Conservation (phyloP, 176 grass and related monocot genomes). For the Hsuehochloa calcarea region DNA sequence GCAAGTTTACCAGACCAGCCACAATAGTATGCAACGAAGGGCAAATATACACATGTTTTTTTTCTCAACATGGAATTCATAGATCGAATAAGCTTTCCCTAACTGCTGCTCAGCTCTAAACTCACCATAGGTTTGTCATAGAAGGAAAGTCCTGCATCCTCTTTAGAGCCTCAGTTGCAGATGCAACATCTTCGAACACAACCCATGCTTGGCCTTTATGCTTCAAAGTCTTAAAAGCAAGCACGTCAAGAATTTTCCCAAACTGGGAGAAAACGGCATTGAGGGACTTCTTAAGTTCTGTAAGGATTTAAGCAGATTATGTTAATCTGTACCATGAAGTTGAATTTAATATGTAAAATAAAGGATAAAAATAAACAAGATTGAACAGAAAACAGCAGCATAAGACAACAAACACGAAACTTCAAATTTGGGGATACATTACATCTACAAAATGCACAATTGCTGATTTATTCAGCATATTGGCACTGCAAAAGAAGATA, state of each 20-base stretch:
- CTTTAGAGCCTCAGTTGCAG: constrained; percentile 86
- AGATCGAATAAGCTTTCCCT: not conserved
- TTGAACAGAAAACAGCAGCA: not conserved
- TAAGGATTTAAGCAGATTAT: constrained; percentile 21
- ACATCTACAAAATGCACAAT: not conserved
- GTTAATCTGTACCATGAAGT: not conserved
- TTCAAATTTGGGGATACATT: not conserved
- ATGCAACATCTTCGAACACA: constrained; percentile 85
- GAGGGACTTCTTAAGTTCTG: constrained; percentile 97
- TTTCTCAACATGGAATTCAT: not conserved
- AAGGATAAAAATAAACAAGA: not conserved
- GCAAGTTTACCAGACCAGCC: not conserved
- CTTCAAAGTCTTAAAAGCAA: constrained; percentile 97
- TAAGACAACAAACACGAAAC: not conserved
- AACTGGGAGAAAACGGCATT: constrained; percentile 89
- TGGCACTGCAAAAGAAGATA: not conserved
- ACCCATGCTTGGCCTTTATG: constrained; percentile 99
- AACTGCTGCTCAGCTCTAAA: not conserved
- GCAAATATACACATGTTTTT: not conserved
- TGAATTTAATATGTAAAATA: not conserved
- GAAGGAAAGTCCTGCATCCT: constrained; percentile 92
- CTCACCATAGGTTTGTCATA: constrained; percentile 93
- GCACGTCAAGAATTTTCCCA: constrained; percentile 90
- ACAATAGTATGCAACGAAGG: not conserved
- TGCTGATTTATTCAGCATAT: not conserved